Base-by-base conservation (phyloP, 768 basidiomycete species). In the Pulveroboletus sp. region DNA sequence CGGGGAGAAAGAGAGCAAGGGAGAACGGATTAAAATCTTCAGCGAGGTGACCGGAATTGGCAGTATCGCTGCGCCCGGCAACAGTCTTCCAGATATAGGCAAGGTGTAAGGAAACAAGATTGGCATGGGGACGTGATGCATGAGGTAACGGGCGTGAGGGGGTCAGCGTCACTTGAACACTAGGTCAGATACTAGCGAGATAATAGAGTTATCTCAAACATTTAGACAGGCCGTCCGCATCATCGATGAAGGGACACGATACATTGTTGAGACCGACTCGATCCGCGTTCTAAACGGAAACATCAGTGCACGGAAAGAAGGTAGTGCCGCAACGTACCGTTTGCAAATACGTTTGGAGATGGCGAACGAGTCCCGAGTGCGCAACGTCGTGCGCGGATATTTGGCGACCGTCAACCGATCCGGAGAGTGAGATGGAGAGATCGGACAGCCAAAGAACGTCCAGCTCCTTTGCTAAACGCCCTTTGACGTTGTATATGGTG, bases 261-360 rank as follows among this genome's bases (percentile, higher is more conserved):
- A 87, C 69, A 42, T 69, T 71, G 50, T 75, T 75, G 46, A 89
- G 67, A 33, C 81, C 83, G 10, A 89, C 75, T 50, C 74, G 73
- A 36, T 60, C 55, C 17, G 79, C 70, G 63, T 89, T 88, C 86
- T 89, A 58, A 49, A 50, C 28, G 41, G 44, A 35, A 35, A 37
- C 8, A 37, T 62, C 47, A 60, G 56, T 26, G 35, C 49, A 55
- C 36, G 37, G 38, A 21, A 47, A 38, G 48, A 47, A 32, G 43
- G 33, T 26, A 27, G 35, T 12, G 14, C 6, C 44, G 8, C 31
- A 21, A 51, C 69, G 45, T 69, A 77, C 85, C 71, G 65, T 57
- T 57, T 69, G 72, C 30, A 89, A 64, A 59, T 78, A 82, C 37
- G 69, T 66, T 15, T 73, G 64, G 3, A 87, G 66, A 60, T 81